Percentiles rank a stretch among this genome's conserved stretches.
Conservation (phyloP, 2,329 filamentous ascomycete genomes). For the Ceratocystis variospora region DNA sequence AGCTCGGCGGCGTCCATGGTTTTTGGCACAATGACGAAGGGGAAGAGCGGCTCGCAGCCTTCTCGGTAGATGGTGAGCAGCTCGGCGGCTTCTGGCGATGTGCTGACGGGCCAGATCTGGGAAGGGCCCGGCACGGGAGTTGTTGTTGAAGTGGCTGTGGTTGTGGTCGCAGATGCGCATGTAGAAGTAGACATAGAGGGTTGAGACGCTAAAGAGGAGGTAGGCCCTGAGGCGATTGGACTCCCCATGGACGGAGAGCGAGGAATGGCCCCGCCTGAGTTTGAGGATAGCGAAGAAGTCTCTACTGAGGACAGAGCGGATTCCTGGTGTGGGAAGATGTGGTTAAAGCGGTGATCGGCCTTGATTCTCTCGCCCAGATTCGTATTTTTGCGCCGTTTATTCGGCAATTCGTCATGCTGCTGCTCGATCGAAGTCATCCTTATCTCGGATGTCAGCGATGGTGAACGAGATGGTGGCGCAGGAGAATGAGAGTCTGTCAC, state of each 20-base stretch:
- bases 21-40: slow-evolving; percentile 33
- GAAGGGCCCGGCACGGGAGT: slow-evolving; percentile 7
- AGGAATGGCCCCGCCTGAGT: neutral
- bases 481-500: neutral
- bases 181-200: slow-evolving; percentile 13
- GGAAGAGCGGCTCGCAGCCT: slow-evolving; percentile 29
- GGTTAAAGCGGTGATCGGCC: neutral
- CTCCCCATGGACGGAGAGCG: neutral
- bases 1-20: slow-evolving; percentile 28
- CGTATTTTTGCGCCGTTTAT: neutral
- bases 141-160: slow-evolving; percentile 19
- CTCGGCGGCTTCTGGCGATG: slow-evolving; percentile 30
- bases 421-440: neutral
- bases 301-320: neutral
- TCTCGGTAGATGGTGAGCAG: slow-evolving; percentile 29
- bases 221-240: neutral
- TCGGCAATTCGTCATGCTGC: neutral
- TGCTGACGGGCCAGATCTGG: slow-evolving; percentile 19
- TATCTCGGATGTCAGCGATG: neutral
- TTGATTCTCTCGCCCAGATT: neutral
- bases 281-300: neutral
- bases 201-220: neutral
- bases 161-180: neutral
- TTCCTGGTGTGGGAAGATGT: slow-evolving; percentile 3
- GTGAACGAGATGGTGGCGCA: neutral